Base-by-base conservation (phyloP, 768 basidiomycete species). In the Russula olivacea region DNA sequence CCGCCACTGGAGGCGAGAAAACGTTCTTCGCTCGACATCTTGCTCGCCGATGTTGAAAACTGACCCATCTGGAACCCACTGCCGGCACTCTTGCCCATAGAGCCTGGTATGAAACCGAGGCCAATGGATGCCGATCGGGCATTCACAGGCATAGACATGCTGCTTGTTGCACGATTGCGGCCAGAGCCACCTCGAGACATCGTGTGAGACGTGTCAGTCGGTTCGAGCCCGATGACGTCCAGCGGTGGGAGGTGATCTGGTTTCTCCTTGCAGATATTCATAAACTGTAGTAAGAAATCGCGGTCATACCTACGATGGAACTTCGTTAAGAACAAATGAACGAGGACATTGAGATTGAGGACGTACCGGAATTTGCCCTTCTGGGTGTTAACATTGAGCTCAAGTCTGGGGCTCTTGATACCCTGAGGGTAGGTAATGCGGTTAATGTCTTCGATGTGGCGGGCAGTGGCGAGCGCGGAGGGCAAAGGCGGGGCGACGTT, bases 281-380 rank as follows among this genome's bases (percentile, higher is more conserved):
- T 94, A 78, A 99, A 99, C 72, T 99, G 96, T 63, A 99, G 76
- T 28, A 99, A 82, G 85, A 99, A 99, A 21, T 95, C 93, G 40
- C 95, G 93, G 73, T 98, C 93, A 73, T 99, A 99, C 70, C 96
- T 93, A 65, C 19, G 30, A 54, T 10, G 57, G 25, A 40, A 40
- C 40, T 15, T 19, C 32, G 52, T 36, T 66, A 56, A 64, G 34
- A 48, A 7, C 38, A 66, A 32, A 12, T 6, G 11, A 3, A 2
- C 50, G 19, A 54, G 15, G 12, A 49, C 41, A 23, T 59, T 9
- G 58, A 43, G 56, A 30, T 9, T 32, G 34, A 32, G 19, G 23
- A 70, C 69, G 64, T 75, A 91, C 91, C 87, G 84, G 79, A 93
- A 96, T 75, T 93, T 95, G 69, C 93, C 93, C 60, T 91, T 85